Evolutionary conservation across 345 rosid species (phyloP), one percentile per base, ranked within the genome.

Genomic region (Gossypium ekmanianum): DNA sequence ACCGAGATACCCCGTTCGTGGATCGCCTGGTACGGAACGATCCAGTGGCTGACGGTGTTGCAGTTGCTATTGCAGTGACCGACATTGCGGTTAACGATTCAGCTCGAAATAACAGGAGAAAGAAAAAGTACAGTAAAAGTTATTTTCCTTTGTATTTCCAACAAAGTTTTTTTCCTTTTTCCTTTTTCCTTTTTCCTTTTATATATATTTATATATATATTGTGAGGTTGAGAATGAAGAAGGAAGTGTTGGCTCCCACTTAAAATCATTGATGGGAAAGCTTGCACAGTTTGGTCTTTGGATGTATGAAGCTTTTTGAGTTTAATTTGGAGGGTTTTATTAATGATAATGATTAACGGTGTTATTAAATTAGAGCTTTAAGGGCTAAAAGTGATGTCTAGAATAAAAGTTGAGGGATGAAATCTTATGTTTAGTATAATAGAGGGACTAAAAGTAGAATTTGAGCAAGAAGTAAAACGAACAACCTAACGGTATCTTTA

Each of bases 41-140:
- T 78, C 91, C 84, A 76, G 82, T 50, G 79, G 87, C 76, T 71
- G 82, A 86, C 17, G 84, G 71, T 9, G 78, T 39, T 56, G 83
- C 27, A 63, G 75, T 47, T 47, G 68, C 22, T 45, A 86, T 26
- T 24, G 77, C 75, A 27, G 82, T 66, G 18, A 84, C 79, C 77
- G 78, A 82, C 92, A 89, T 91, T 69, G 76, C 75, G 2, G 29
- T 74, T 68, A 68, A 68, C 14, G 9, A 83, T 76, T 68, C 74
- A 51, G 79, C 16, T 78, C 48, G 70, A 61, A 48, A 39, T n/a
- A 52, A 0, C 43, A 51, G 72, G 44, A 73, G 65, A 68, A 43
- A 52, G 12, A 50, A 26, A 56, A 72, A 27, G 48, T 61, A 26
- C 1, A 13, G 64, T 64, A 58, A 57, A 26, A 13, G 64, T 11